Evolutionary conservation across 2,329 filamentous ascomycete species (phyloP).

Genomic region (Botrytis hyacinthi): DNA sequence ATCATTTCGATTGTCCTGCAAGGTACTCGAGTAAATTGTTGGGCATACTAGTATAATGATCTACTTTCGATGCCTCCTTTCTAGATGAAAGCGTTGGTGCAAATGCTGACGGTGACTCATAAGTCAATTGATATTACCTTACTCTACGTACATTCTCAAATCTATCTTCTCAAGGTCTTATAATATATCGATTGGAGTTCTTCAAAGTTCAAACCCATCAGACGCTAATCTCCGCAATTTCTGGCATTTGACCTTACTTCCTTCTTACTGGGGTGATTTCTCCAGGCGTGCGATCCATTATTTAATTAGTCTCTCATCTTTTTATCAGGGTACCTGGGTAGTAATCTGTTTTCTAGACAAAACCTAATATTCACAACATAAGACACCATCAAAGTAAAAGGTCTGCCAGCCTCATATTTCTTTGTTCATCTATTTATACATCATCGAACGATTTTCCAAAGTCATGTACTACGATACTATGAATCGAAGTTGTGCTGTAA

Average conservation of each 20-base stretch:
- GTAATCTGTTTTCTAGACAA: background rate
- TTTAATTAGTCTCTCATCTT: background rate
- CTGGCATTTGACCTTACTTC: background rate
- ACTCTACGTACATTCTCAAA: background rate
- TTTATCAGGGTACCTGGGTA: background rate
- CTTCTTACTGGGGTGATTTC: background rate
- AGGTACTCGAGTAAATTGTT: background rate
- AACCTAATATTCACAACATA: slow-evolving; percentile 2
- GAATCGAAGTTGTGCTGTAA: background rate
- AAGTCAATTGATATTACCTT: background rate
- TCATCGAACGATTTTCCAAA: slow-evolving; percentile 2
- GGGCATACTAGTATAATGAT: background rate
- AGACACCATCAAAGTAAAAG: background rate
- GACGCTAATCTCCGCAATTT: slow-evolving; percentile 9
- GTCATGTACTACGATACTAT: background rate
- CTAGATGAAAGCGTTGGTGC: background rate
- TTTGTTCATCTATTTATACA: background rate
- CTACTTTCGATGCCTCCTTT: background rate
- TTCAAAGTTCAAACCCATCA: too few species aligned
- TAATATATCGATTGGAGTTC: background rate
- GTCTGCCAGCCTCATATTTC: background rate
- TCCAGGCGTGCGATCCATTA: background rate
- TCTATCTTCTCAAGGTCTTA: background rate
- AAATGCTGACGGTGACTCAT: background rate
- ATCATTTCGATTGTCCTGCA: background rate